Evolutionary conservation across 192 early-diverging fungal species (phyloP).

Genomic region (Podila minutissima): DNA sequence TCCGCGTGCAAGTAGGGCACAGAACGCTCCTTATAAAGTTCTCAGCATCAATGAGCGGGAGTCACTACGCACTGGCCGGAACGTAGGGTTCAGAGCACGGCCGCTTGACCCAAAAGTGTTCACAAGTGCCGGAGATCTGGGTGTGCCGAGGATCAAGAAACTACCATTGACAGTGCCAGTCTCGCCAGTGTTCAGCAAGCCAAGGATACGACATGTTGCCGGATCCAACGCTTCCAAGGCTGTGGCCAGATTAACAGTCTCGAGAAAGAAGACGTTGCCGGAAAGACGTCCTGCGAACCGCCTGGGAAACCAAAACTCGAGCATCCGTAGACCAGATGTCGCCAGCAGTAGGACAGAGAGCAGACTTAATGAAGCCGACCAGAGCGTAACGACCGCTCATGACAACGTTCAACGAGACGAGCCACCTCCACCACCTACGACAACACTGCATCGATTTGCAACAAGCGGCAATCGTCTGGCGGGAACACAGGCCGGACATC

Average conservation of each 20-base stretch:
- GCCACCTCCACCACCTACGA: not conserved
- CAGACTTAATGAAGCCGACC: not conserved
- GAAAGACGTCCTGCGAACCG: not conserved
- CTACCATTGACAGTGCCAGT: constrained; percentile 29
- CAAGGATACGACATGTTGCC: not conserved
- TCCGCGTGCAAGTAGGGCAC: constrained; percentile 1
- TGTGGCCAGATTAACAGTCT: not conserved
- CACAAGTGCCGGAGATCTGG: constrained; percentile 32
- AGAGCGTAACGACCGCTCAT: not conserved
- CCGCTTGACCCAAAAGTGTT: constrained; percentile 27
- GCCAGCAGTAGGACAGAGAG: too few relatives aligned
- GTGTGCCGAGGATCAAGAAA: constrained; percentile 30
- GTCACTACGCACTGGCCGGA: constrained; percentile 8
- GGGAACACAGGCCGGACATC: too few relatives aligned
- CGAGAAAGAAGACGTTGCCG: not conserved
- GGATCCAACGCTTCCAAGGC: not conserved
- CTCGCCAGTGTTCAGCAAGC: constrained; percentile 34
- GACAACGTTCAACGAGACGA: not conserved
- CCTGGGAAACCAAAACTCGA: not conserved
- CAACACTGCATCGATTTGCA: not conserved
- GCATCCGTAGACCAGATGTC: too few relatives aligned
- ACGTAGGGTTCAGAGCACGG: constrained; percentile 10
- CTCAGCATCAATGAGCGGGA: constrained; percentile 27
- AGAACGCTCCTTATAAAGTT: constrained; percentile 16
- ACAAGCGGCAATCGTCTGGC: not conserved